A percentile compares a stretch with the other conserved stretches of the same genome.
phyloP scores from a whole-genome alignment of 805 yeast species.

The Metschnikowia shivogae region DNA sequence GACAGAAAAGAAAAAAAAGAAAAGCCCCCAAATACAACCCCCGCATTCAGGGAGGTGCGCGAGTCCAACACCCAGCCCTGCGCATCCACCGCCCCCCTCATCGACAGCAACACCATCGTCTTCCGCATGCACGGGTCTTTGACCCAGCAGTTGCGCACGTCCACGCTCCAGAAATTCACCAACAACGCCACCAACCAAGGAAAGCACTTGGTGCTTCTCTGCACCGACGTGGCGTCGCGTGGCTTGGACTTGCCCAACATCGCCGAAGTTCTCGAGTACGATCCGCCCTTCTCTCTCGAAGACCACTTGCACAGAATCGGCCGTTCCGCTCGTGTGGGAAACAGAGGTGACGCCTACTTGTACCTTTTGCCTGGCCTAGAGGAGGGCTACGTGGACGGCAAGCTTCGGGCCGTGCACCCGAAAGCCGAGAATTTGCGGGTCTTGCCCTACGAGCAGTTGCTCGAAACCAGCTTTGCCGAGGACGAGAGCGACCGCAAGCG shows the following conservation, averaged over 20 bases:
- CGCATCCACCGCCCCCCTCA: constrained; percentile 49
- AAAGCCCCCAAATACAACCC: background rate
- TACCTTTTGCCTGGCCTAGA: constrained; percentile 87
- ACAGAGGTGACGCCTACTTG: constrained; percentile 68
- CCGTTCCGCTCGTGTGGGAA: constrained; percentile 97
- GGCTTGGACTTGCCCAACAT: constrained; percentile 91
- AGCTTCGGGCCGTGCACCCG: constrained; percentile 37
- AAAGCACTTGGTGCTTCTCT: constrained; percentile 66
- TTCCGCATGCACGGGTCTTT: constrained; percentile 87
- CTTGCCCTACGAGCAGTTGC: constrained; percentile 30
- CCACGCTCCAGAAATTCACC: constrained; percentile 65
- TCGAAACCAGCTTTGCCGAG: constrained; percentile 39
- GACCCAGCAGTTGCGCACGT: constrained; percentile 75
- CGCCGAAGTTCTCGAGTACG: constrained; percentile 83
- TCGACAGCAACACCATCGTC: constrained; percentile 43
- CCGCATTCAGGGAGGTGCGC: background rate
- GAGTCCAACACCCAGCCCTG: constrained; percentile 26
- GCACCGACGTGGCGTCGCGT: constrained; percentile 98
- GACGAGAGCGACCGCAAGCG: constrained; percentile 22
- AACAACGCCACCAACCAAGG: constrained; percentile 29
- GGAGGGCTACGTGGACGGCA: constrained; percentile 70
- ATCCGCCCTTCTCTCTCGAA: constrained; percentile 90
- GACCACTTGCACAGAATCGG: constrained; percentile 97
- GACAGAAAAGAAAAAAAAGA: background rate
- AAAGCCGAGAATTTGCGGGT: constrained; percentile 32